A percentile compares a stretch with the other conserved stretches of the same genome.
phyloP scores from a whole-genome alignment of 176 grass and related monocot genomes.

The Raddia guianensis region DNA sequence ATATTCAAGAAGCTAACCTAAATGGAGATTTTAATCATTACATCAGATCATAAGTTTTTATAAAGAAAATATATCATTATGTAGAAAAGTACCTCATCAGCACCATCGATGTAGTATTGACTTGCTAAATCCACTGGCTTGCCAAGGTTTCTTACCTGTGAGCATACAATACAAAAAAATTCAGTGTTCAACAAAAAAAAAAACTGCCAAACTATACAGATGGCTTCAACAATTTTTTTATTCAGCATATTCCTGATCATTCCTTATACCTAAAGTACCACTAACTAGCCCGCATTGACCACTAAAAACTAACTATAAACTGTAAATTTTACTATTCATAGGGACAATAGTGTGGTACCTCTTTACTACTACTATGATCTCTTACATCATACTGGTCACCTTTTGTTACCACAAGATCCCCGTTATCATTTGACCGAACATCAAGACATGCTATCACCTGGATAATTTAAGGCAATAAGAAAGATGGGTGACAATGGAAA shows the following conservation, averaged over 20 bases:
- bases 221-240: neutral
- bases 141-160: constrained; percentile 95
- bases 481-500: constrained; percentile 6
- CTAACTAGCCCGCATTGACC: neutral
- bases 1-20: constrained; percentile 99
- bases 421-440: constrained; percentile 95
- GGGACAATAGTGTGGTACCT: constrained; percentile 48
- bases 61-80: constrained; percentile 5
- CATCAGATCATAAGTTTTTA: constrained; percentile 38
- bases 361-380: constrained; percentile 72
- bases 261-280: constrained; percentile 9
- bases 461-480: constrained; percentile 40
- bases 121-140: constrained; percentile 97
- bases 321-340: constrained; percentile 1
- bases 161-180: constrained; percentile 29
- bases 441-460: constrained; percentile 98
- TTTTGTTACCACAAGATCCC: constrained; percentile 99
- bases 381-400: constrained; percentile 99
- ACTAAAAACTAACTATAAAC: constrained; percentile 26
- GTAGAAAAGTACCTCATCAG: constrained; percentile 79
- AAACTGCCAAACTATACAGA: constrained; percentile 1
- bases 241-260: constrained; percentile 23
- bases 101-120: constrained; percentile 95
- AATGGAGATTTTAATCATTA: constrained; percentile 31
- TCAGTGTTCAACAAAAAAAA: neutral